phyloP scores from a whole-genome alignment of 768 basidiomycete species.

The Cubamyces sp. region DNA sequence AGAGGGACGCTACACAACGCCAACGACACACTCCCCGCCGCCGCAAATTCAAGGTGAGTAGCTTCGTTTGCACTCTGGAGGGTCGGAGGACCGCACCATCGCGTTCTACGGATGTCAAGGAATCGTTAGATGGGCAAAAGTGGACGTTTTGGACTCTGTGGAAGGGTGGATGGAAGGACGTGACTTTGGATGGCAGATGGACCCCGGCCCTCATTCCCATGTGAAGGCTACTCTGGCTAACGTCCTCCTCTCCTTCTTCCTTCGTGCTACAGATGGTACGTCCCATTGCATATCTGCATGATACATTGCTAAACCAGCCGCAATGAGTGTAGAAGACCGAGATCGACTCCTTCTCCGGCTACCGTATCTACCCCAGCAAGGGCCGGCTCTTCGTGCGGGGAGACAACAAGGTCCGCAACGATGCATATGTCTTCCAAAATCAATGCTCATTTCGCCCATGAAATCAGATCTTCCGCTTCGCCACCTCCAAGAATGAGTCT shows the following conservation, averaged over 20 bases:
- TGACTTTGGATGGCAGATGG: constrained; percentile 12
- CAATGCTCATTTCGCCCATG: not conserved
- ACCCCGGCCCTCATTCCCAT: not conserved
- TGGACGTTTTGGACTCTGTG: not conserved
- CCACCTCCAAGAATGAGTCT: constrained; percentile 89
- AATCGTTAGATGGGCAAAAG: not conserved
- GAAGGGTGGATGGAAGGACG: constrained; percentile 17
- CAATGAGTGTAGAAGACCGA: constrained; percentile 81
- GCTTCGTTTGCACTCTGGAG: constrained; percentile 4
- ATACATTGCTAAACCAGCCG: not conserved
- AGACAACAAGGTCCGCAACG: constrained; percentile 82
- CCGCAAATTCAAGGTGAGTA: constrained; percentile 27
- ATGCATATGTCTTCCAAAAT: not conserved
- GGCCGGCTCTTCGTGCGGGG: constrained; percentile 95
- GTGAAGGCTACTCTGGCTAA: not conserved
- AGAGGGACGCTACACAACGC: constrained; percentile 17
- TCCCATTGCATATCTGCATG: not conserved
- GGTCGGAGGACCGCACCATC: constrained; percentile 1
- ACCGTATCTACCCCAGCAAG: constrained; percentile 97
- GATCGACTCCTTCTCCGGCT: constrained; percentile 97
- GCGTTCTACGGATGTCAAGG: not conserved
- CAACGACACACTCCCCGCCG: constrained; percentile 21
- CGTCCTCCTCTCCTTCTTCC: not conserved
- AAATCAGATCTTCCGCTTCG: constrained; percentile 91
- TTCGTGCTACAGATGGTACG: constrained; percentile 20